phyloP scores from a whole-genome alignment of 2,329 filamentous ascomycete species.

The Apiospora rasikravindrae region DNA sequence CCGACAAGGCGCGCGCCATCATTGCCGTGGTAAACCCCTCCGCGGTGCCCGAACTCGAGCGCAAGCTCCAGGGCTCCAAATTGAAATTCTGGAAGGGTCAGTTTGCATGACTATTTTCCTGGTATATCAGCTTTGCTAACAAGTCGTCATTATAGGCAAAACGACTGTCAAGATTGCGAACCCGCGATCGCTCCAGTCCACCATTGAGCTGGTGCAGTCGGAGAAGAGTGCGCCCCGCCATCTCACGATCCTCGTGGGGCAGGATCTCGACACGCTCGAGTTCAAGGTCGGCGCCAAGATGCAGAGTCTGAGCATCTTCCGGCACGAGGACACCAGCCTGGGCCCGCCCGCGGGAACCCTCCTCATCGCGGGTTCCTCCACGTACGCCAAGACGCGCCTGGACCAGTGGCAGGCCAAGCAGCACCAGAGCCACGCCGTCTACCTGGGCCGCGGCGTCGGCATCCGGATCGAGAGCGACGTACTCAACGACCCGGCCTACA shows the following conservation, averaged over 20 bases:
- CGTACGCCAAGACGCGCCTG: slow-evolving; percentile 19
- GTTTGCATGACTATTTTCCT: not conserved
- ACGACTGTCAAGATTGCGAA: slow-evolving; percentile 18
- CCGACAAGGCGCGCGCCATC: slow-evolving; percentile 21
- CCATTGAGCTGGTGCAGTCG: slow-evolving; percentile 18
- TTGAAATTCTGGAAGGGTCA: slow-evolving; percentile 22
- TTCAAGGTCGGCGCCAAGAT: slow-evolving; percentile 19
- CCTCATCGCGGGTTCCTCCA: slow-evolving; percentile 18
- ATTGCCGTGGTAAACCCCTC: slow-evolving; percentile 19
- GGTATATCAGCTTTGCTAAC: not conserved
- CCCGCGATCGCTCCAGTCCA: slow-evolving; percentile 18
- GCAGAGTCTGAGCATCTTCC: slow-evolving; percentile 21
- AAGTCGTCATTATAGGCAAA: not conserved
- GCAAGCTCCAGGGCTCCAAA: slow-evolving; percentile 19
- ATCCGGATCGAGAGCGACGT: slow-evolving; percentile 21
- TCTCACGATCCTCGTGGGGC: slow-evolving; percentile 20
- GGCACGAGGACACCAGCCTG: slow-evolving; percentile 17
- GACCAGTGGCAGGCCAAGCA: slow-evolving; percentile 22
- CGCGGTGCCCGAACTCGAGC: slow-evolving; percentile 19
- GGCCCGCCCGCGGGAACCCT: slow-evolving; percentile 14
- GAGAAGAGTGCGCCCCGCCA: slow-evolving; percentile 19
- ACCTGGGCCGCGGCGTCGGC: slow-evolving; percentile 22
- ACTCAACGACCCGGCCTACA: not conserved
- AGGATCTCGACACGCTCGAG: slow-evolving; percentile 18
- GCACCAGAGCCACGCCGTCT: slow-evolving; percentile 22